These are phyloP conservation scores for Ceratobasidium sp. DNA, from an alignment of 1,284 basidiomycete species.

Conservation along the genomic window DNA sequence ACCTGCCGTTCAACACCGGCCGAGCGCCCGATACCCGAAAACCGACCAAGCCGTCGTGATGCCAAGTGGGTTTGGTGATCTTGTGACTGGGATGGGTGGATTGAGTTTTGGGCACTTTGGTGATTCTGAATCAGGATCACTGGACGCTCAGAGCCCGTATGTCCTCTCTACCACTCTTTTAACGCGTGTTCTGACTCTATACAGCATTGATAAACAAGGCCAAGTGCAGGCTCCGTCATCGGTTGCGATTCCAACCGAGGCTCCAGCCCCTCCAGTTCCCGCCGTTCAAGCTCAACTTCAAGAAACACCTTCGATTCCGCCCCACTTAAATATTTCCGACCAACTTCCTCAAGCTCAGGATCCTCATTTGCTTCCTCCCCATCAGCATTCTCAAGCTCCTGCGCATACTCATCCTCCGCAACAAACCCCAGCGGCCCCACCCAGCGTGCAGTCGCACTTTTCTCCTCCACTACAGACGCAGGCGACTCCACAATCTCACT, in stretches of 20 bases:
- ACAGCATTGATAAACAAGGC: not conserved
- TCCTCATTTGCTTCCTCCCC: slow-evolving; percentile 42
- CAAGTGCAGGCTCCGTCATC: not conserved
- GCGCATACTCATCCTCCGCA: not conserved
- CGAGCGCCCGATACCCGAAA: slow-evolving; percentile 19
- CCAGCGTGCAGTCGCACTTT: not conserved
- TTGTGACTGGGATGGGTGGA: slow-evolving; percentile 10
- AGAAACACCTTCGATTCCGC: slow-evolving; percentile 47
- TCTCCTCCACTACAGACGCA: slow-evolving; percentile 4
- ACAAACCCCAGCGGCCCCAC: not conserved
- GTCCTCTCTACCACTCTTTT: not conserved
- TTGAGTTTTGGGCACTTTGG: slow-evolving; percentile 32
- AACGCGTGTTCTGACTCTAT: not conserved
- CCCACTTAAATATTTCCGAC: slow-evolving; percentile 38
- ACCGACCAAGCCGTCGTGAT: slow-evolving; percentile 33
- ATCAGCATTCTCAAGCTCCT: slow-evolving; percentile 16
- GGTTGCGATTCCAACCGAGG: not conserved
- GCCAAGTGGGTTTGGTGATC: slow-evolving; percentile 26
- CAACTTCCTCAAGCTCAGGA: slow-evolving; percentile 43
- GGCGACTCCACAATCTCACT: not conserved
- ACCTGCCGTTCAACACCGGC: not conserved
- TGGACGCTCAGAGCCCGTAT: not conserved
- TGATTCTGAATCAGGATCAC: not conserved
- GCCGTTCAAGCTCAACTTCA: slow-evolving; percentile 37
- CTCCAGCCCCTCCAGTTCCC: not conserved